Percentiles rank a stretch among this genome's conserved stretches.
Evolutionary conservation across 768 basidiomycete species (phyloP).

Genomic region (Tubosaeta sp.): DNA sequence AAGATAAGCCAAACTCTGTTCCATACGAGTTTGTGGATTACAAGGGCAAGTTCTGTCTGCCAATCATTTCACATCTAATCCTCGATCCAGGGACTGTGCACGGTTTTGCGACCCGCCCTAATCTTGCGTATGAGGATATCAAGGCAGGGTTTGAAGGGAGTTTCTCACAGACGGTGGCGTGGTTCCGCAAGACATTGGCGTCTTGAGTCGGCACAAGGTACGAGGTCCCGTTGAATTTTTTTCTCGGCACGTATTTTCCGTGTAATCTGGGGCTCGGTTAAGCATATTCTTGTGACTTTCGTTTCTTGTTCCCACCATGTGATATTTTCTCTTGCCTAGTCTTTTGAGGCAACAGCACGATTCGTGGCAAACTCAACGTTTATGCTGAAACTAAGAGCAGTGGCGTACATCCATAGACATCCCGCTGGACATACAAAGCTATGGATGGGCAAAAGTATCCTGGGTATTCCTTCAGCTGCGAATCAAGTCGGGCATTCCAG

Average conservation of each 20-base stretch:
- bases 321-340: too few species aligned
- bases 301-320: too few species aligned
- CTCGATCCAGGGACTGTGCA: slow-evolving; percentile 39
- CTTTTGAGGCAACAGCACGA: too few species aligned
- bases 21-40: slow-evolving; percentile 37
- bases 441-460: slow-evolving; percentile 22
- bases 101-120: slow-evolving; percentile 47
- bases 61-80: slow-evolving; percentile 1
- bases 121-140: slow-evolving; percentile 38
- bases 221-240: not conserved
- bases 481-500: not conserved
- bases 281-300: not conserved
- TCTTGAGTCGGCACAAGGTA: not conserved
- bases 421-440: slow-evolving; percentile 21
- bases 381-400: not conserved
- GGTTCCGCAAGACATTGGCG: slow-evolving; percentile 37
- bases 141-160: slow-evolving; percentile 43
- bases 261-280: not conserved
- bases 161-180: slow-evolving; percentile 38
- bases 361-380: not conserved
- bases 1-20: slow-evolving; percentile 24
- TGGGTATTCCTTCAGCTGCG: slow-evolving; percentile 23
- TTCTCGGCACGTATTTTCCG: not conserved
- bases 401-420: slow-evolving; percentile 10
- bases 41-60: slow-evolving; percentile 23